Conservation (phyloP, 1,284 basidiomycete genomes). For the Caloboletus firmus region DNA sequence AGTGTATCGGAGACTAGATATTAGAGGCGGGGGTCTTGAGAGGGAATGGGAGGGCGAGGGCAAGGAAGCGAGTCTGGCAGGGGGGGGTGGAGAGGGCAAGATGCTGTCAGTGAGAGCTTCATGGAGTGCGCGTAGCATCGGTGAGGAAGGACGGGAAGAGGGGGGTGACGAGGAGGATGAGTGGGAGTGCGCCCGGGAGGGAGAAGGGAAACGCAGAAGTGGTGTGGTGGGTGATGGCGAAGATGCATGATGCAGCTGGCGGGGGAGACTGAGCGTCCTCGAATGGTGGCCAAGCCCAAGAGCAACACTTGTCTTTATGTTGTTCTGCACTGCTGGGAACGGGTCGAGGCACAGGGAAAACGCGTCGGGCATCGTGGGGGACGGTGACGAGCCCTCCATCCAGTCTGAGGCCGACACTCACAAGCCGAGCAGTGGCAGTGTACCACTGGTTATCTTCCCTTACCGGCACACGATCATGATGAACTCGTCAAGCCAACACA, state of each 20-base stretch:
- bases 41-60: slow-evolving; percentile 37
- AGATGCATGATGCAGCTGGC: slow-evolving; percentile 15
- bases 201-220: slow-evolving; percentile 27
- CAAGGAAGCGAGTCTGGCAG: slow-evolving; percentile 46
- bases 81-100: slow-evolving; percentile 43
- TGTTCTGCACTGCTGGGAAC: neutral
- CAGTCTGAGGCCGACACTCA: slow-evolving; percentile 1
- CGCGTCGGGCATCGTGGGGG: slow-evolving; percentile 3
- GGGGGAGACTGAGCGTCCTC: slow-evolving; percentile 17
- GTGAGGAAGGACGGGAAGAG: slow-evolving; percentile 34
- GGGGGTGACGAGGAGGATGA: slow-evolving; percentile 22
- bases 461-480: too few relatives aligned
- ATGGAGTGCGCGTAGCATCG: slow-evolving; percentile 25
- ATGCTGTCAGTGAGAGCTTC: slow-evolving; percentile 48
- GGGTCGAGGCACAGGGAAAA: slow-evolving; percentile 9
- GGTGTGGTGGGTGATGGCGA: slow-evolving; percentile 14
- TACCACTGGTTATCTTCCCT: too few relatives aligned
- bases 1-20: slow-evolving; percentile 60
- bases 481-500: slow-evolving; percentile 1
- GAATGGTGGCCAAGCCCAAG: slow-evolving; percentile 1
- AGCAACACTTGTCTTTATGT: neutral
- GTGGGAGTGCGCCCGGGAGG: slow-evolving; percentile 10
- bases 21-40: slow-evolving; percentile 53
- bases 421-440: slow-evolving; percentile 14
- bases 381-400: slow-evolving; percentile 17